These are phyloP conservation scores for Mortierella sp. DNA, from an alignment of 371 early-diverging fungal genomes.

Conservation along the genomic window DNA sequence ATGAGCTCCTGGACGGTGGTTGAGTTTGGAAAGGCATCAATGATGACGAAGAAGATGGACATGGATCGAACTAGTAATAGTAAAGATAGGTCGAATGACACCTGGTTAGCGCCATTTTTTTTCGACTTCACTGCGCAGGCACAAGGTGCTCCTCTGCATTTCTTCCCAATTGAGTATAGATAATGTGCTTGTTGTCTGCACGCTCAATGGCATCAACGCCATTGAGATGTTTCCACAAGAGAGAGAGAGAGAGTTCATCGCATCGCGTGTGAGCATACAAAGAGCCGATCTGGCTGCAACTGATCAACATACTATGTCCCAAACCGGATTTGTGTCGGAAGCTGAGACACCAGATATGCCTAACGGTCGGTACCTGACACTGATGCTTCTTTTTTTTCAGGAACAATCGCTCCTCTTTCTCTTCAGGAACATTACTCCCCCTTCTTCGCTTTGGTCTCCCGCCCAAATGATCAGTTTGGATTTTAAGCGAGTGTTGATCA, in stretches of 20 bases:
- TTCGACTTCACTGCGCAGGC: too few relatives aligned
- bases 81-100: too few relatives aligned
- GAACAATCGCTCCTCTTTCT: not conserved
- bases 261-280: not conserved
- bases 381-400: not conserved
- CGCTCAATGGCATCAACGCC: too few relatives aligned
- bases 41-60: constrained; percentile 53
- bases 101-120: constrained; percentile 14
- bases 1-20: constrained; percentile 51
- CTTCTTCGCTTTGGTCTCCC: not conserved
- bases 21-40: constrained; percentile 56
- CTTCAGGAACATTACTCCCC: not conserved
- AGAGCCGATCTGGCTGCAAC: not conserved
- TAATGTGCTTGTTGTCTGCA: not conserved
- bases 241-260: not conserved
- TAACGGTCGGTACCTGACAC: not conserved
- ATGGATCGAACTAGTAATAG: constrained; percentile 47
- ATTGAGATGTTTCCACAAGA: too few relatives aligned
- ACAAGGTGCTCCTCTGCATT: too few relatives aligned
- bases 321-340: not conserved
- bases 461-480: not conserved
- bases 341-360: not conserved
- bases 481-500: too few relatives aligned
- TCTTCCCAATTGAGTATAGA: too few relatives aligned
- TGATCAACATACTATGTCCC: not conserved